A percentile compares a stretch with the other conserved stretches of the same genome.
These are phyloP conservation scores for Fomitiporia mediterranea DNA, from an alignment of 1,284 basidiomycete species.

Conservation along the genomic window DNA sequence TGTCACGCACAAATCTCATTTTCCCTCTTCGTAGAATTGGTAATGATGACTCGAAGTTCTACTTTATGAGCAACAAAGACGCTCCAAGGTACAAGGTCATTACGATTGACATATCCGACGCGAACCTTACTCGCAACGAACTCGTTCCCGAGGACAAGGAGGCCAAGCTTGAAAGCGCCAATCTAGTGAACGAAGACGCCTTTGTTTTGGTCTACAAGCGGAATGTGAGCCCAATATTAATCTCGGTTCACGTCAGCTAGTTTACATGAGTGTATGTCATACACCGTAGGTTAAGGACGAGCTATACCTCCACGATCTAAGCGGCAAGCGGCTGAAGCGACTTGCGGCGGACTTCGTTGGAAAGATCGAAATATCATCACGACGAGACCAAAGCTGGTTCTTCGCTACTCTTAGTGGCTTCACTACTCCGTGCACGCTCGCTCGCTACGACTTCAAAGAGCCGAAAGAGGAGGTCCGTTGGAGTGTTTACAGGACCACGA, in stretches of 20 bases:
- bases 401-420: constrained; percentile 71
- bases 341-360: constrained; percentile 72
- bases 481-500: constrained; percentile 56
- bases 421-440: constrained; percentile 68
- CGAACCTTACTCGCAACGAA: constrained; percentile 47
- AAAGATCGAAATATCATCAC: constrained; percentile 49
- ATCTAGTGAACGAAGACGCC: constrained; percentile 52
- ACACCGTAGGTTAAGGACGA: constrained; percentile 69
- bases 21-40: constrained; percentile 43
- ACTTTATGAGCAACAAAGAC: constrained; percentile 60
- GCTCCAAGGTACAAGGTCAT: constrained; percentile 67
- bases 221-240: constrained; percentile 45
- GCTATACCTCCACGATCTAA: constrained; percentile 67
- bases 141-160: constrained; percentile 71
- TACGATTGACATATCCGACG: constrained; percentile 57
- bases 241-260: not conserved
- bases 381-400: constrained; percentile 58
- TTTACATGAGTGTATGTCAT: not conserved
- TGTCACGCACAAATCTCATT: not conserved
- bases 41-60: constrained; percentile 64
- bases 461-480: constrained; percentile 46
- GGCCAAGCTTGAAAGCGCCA: constrained; percentile 51
- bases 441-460: constrained; percentile 54
- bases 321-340: constrained; percentile 53
- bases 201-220: constrained; percentile 68